Evolutionary conservation across 2,329 filamentous ascomycete genomes (phyloP).

Genomic region (Scedosporium apiospermum): DNA sequence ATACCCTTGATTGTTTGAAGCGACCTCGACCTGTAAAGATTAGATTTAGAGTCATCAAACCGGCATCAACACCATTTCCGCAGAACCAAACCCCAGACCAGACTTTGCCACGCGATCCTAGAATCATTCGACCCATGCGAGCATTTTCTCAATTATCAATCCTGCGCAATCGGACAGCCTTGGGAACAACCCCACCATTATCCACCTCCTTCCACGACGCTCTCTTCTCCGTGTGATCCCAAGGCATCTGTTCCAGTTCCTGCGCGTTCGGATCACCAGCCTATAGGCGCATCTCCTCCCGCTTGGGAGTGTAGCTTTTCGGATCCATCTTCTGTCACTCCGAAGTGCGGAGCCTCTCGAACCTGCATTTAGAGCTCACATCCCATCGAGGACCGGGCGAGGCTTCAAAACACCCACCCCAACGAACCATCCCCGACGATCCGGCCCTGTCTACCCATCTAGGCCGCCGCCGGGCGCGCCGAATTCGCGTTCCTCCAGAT

Average conservation of each 20-base stretch:
- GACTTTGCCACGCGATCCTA: neutral
- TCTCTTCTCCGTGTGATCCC: neutral
- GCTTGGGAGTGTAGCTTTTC: neutral
- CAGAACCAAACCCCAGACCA: neutral
- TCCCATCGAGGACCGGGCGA: too few relatives aligned
- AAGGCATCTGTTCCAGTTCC: too few relatives aligned
- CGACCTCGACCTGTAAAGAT: neutral
- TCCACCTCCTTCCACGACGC: neutral
- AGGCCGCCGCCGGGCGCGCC: slow-evolving; percentile 4
- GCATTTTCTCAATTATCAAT: neutral
- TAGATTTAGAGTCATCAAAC: neutral
- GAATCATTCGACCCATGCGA: neutral
- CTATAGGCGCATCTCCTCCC: neutral
- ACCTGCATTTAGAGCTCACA: neutral
- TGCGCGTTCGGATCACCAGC: too few relatives aligned
- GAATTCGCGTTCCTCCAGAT: neutral
- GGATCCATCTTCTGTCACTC: too few relatives aligned
- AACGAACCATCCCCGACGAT: neutral
- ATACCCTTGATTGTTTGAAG: neutral
- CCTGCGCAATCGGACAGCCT: neutral
- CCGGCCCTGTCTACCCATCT: neutral
- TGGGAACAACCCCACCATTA: neutral
- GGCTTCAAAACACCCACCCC: neutral
- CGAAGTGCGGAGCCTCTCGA: neutral
- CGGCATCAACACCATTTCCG: neutral